Evolutionary conservation across 129 eudicot genomes (phyloP), one percentile per base, ranked within the genome.

Genomic region (Kitagawia praeruptora): DNA sequence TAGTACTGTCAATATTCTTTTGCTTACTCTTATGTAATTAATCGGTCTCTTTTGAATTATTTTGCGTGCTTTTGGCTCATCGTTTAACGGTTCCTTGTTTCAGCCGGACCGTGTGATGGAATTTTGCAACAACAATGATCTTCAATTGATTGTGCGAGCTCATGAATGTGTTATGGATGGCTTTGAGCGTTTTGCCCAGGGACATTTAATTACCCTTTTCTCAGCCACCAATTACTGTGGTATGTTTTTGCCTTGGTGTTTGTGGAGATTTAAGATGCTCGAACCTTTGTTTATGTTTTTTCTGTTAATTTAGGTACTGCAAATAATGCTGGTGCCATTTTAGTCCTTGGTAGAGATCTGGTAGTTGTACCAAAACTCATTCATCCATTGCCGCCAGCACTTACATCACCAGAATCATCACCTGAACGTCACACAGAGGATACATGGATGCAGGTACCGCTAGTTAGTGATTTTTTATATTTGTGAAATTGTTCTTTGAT

Each of bases 141-240:
- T 95, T 79, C 98, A 95, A 54, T 84, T 95, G 85, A 95, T 93
- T 71, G 92, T 93, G 27, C 89, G 98, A 28, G 98, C 98, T 39
- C 98, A 93, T 77, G 98, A 93, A 78, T 95, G 98, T 86, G 98
- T 95, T 54, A 95, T 95, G 98, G 98, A 95, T 81, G 98, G 98
- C 47, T 95, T 95, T 85, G 98, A 95, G 83, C 90, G 98, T 58
- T 95, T 93, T 84, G 98, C 98, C 16, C 98, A 93, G 84, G 98
- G 98, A 16, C 98, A 93, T 79, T 72, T 93, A 56, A 93, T 93
- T 45, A 93, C 98, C 73, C 93, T 93, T 53, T 93, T 93, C 83
- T 93, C 98, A 3, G 98, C 98, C 76, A 93, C 98, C 77, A 93
- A 93, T 82, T 93, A 93, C 74, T 93, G 98, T 85, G 98, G 98